Conservation (phyloP, 208 protist species). For the Trypanosoma scelopori region DNA sequence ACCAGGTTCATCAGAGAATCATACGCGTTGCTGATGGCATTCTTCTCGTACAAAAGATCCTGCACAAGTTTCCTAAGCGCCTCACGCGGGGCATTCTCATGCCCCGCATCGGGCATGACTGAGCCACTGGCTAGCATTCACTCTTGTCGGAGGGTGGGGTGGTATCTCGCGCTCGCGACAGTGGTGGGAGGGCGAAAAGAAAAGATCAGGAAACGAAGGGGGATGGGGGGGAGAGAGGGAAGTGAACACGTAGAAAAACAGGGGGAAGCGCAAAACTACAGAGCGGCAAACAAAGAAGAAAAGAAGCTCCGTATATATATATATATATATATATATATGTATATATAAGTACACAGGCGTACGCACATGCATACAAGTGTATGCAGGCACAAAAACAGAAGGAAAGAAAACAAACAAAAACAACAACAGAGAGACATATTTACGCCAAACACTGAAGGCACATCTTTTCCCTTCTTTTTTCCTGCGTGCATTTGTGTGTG, state of each 20-base stretch:
- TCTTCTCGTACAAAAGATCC: slow-evolving; percentile 6
- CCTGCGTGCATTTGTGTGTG: no score
- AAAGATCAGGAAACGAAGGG: slow-evolving; percentile 33
- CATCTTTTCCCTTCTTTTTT: slow-evolving; percentile 1
- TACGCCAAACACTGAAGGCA: background rate
- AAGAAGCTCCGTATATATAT: no score
- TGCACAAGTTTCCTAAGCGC: slow-evolving; percentile 8
- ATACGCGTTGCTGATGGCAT: slow-evolving; percentile 12
- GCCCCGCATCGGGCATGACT: background rate
- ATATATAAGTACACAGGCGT: no score
- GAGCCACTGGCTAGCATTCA: background rate
- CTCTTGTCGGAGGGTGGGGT: background rate
- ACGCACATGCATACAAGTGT: no score
- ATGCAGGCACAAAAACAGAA: no score
- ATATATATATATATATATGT: no score
- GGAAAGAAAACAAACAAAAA: slow-evolving; percentile 8
- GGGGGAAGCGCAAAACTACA: no score
- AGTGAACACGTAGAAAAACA: no score
- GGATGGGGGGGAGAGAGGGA: background rate
- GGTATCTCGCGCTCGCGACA: no score
- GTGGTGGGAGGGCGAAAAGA: slow-evolving; percentile 19
- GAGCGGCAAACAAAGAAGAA: no score
- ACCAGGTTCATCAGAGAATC: slow-evolving; percentile 7
- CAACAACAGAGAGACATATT: slow-evolving; percentile 10
- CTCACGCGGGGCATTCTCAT: background rate